These are phyloP conservation scores for Pseudocercospora fijiensis DNA, from an alignment of 2,329 filamentous ascomycete species.

Conservation along the genomic window DNA sequence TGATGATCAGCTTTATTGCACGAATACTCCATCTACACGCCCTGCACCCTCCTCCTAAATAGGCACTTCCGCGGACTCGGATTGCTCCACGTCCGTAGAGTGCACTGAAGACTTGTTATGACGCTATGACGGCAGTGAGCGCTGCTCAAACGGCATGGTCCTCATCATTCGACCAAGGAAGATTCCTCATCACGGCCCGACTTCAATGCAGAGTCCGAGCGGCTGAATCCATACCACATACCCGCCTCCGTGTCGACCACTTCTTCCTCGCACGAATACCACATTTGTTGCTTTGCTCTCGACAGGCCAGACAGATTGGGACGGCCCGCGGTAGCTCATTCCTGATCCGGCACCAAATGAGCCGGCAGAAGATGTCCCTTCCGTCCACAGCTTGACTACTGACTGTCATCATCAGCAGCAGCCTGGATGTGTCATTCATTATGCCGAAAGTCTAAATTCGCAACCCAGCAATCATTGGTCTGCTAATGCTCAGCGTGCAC, in stretches of 20 bases:
- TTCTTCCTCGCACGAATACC: neutral
- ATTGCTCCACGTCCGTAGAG: neutral
- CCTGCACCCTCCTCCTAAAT: neutral
- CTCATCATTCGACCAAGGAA: neutral
- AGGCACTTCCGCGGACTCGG: constrained; percentile 4
- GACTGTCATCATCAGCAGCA: neutral
- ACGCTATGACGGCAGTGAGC: neutral
- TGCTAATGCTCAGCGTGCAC: neutral
- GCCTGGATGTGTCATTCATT: neutral
- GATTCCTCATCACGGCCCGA: neutral
- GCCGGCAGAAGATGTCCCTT: neutral
- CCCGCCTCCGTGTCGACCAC: neutral
- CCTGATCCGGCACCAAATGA: neutral
- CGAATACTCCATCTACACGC: neutral
- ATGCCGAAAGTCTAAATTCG: neutral
- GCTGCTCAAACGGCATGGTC: neutral
- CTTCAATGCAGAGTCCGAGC: neutral
- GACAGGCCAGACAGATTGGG: neutral
- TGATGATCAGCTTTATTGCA: neutral
- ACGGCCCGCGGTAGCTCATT: neutral
- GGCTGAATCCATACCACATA: neutral
- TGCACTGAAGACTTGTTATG: neutral
- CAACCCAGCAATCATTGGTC: neutral
- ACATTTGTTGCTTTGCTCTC: neutral
- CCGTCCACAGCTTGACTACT: neutral